Conservation (phyloP, 31 red algal genomes). For the Endocladia muricata region DNA sequence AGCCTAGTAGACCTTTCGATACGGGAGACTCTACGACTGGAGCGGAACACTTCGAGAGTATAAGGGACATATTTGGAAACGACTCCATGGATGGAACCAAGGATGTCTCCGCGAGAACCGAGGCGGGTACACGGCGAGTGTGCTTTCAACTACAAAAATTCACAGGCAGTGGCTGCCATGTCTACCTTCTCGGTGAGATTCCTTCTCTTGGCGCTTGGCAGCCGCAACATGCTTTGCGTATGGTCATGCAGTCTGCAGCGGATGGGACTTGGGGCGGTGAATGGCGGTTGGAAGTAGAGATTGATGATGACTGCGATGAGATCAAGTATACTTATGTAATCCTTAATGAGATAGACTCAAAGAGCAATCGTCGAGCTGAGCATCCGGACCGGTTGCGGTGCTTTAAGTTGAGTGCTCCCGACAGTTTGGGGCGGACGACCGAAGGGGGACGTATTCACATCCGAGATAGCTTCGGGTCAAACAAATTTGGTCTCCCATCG, state of each 20-base stretch:
- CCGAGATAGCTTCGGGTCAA: slow-evolving; percentile 50
- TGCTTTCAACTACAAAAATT: slow-evolving; percentile 84
- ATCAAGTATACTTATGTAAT: slow-evolving; percentile 73
- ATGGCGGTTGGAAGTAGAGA: slow-evolving; percentile 74
- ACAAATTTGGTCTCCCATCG: slow-evolving; percentile 46
- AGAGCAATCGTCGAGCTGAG: slow-evolving; percentile 12
- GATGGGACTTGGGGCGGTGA: slow-evolving; percentile 89
- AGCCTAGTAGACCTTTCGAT: neutral
- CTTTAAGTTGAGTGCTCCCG: slow-evolving; percentile 48
- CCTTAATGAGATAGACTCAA: slow-evolving; percentile 25
- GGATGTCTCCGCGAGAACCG: slow-evolving; percentile 16
- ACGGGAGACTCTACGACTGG: neutral
- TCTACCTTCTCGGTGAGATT: slow-evolving; percentile 73
- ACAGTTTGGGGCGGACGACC: slow-evolving; percentile 20
- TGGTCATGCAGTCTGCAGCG: slow-evolving; percentile 62
- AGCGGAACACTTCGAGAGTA: slow-evolving; percentile 10
- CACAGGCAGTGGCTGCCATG: slow-evolving; percentile 52
- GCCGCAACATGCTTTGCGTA: slow-evolving; percentile 62
- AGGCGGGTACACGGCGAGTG: slow-evolving; percentile 52
- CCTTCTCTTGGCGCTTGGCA: slow-evolving; percentile 75
- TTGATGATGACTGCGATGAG: slow-evolving; percentile 72
- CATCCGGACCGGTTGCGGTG: slow-evolving; percentile 32
- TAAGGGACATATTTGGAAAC: neutral
- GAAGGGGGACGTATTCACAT: slow-evolving; percentile 67
- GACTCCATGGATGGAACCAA: neutral